These are phyloP conservation scores for Phytopythium montanum DNA, from an alignment of 352 stramenopile species.

Conservation along the genomic window DNA sequence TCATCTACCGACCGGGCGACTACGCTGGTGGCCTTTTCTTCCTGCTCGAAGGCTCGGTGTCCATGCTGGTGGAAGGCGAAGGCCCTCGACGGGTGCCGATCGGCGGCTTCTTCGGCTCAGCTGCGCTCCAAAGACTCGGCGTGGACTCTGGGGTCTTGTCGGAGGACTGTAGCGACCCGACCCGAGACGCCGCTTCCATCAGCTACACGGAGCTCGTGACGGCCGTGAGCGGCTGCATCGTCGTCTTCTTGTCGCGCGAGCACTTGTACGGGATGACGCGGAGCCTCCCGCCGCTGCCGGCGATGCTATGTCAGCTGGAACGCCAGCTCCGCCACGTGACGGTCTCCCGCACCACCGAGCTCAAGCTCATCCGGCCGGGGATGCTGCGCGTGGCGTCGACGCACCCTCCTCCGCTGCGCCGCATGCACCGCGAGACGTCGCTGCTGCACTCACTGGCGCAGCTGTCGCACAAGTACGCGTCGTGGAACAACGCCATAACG, in stretches of 20 bases:
- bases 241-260: constrained; percentile 43
- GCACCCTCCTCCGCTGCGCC: constrained; percentile 2
- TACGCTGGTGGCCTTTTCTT: constrained; percentile 50
- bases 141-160: background rate
- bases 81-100: constrained; percentile 27
- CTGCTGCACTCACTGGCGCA: constrained; percentile 14
- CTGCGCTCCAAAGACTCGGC: constrained; percentile 18
- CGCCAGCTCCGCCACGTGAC: constrained; percentile 21
- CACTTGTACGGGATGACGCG: constrained; percentile 36
- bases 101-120: constrained; percentile 46
- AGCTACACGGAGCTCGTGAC: constrained; percentile 39
- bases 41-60: constrained; percentile 43
- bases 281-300: constrained; percentile 26
- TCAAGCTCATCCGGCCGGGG: constrained; percentile 20
- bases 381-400: constrained; percentile 7
- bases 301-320: constrained; percentile 25
- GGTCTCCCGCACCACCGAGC: constrained; percentile 26
- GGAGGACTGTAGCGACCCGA: background rate
- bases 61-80: constrained; percentile 18
- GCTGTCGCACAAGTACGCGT: constrained; percentile 23
- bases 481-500: constrained; percentile 22
- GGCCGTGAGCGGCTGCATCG: constrained; percentile 49
- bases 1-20: constrained; percentile 52
- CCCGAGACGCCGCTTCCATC: background rate
- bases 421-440: background rate